A percentile compares a stretch with the other conserved stretches of the same genome.
These are phyloP conservation scores for Phylloporus sp. DNA, from an alignment of 1,284 basidiomycete genomes.

Conservation along the genomic window DNA sequence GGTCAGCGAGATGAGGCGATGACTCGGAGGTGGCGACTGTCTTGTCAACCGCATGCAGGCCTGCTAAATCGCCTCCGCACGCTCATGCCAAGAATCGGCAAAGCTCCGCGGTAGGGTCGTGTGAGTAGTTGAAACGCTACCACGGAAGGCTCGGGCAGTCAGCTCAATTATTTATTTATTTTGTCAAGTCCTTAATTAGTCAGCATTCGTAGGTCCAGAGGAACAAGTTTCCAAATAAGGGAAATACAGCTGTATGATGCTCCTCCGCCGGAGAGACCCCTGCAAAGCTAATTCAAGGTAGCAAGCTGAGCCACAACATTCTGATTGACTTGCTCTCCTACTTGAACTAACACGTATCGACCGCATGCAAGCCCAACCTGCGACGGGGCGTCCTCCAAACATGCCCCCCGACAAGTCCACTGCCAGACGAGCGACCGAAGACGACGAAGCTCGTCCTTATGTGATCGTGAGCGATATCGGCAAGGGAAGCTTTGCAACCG, in stretches of 20 bases:
- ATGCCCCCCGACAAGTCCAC: conserved; percentile 32
- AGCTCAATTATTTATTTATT: too few species aligned
- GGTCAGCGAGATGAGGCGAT: not conserved
- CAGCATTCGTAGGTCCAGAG: conserved; percentile 20
- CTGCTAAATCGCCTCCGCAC: not conserved
- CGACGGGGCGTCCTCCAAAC: conserved; percentile 20
- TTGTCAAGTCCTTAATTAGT: too few species aligned
- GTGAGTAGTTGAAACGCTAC: not conserved
- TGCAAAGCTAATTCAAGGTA: conserved; percentile 29
- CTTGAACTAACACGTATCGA: conserved; percentile 13
- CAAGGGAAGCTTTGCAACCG: conserved; percentile 95
- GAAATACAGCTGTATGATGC: conserved; percentile 24
- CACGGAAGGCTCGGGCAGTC: not conserved
- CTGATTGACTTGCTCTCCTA: conserved; percentile 13
- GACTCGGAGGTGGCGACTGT: not conserved
- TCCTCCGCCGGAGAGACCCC: conserved; percentile 22
- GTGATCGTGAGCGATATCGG: conserved; percentile 75
- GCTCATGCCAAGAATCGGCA: not conserved
- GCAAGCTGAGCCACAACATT: conserved; percentile 18
- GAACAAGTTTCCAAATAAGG: conserved; percentile 34
- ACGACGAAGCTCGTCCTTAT: conserved; percentile 74
- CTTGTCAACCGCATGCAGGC: not conserved
- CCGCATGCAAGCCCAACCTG: conserved; percentile 24
- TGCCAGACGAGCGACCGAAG: conserved; percentile 43
- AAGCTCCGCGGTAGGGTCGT: not conserved